Base-by-base conservation (phyloP, 345 rosid species). In the Euphorbia tirucalli region DNA sequence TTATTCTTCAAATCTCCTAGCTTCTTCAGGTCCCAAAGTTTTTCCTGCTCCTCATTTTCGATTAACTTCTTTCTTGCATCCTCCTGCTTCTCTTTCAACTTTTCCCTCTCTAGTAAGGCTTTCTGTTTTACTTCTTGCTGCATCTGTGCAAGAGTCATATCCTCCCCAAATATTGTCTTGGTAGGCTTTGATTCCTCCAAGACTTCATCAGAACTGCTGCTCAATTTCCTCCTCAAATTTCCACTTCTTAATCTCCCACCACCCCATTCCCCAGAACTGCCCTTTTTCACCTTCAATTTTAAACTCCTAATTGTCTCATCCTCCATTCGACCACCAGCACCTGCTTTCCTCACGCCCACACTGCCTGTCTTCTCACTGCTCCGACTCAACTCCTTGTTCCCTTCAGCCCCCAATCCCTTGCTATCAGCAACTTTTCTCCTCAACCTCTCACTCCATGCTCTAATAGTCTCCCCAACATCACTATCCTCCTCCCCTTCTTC, bases 61-160 rank as follows among this genome's bases (percentile, higher is more conserved):
- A 16, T 70, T 14, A 7, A 46, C 54, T 75, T 70, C 48, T 60
- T 48, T 59, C 15, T 19, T 15, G 2, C 39, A 30, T 48, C 58
- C 61, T 62, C 64, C 35, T 39, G 37, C 66, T 75, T 74, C 57
- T 37, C 66, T 56, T 80, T 85, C 55, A 72, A 46, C 19, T 79
- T 87, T 37, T 7, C 66, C 80, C 81, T 84, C 24, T 58, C 77
- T 71, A 76, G 78, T 6, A 70, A 25, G 2, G 27, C 67, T 65
- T 77, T 90, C 74, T 77, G 68, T 80, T 70, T 90, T 3, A 84
- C 78, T 75, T 78, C 77, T 52, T 77, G 69, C 77, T 84, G 87
- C 93, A 94, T 85, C 81, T 88, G 86, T 0, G 93, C 94, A 73
- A 93, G 76, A 16, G 97, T 94, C 92, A 56, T 82, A 71, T 86